Percentiles rank a stretch among this genome's conserved stretches.
These are phyloP conservation scores for Nicotiana benthamiana DNA, from an alignment of 257 asterid species.

Conservation along the genomic window DNA sequence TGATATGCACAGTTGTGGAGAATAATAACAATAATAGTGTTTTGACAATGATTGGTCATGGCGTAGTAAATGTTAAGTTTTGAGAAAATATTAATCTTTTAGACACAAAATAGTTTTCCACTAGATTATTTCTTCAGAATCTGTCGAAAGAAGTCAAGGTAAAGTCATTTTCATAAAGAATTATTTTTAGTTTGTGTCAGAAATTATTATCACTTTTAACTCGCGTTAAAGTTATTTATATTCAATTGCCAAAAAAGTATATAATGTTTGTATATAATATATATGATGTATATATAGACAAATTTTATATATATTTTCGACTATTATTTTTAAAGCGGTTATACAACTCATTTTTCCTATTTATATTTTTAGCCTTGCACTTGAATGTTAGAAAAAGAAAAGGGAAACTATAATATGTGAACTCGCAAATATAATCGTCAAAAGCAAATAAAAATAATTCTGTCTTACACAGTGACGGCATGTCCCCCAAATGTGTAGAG, in stretches of 20 bases:
- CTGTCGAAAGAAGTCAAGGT: constrained; percentile 24
- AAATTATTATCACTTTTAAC: no score
- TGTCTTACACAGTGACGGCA: constrained; percentile 94
- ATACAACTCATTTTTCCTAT: no score
- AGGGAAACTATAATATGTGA: not conserved
- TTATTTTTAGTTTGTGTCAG: no score
- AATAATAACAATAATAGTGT: not conserved
- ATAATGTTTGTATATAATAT: no score
- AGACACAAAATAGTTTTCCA: not conserved
- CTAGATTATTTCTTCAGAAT: constrained; percentile 11
- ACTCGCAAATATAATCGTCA: not conserved
- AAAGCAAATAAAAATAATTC: not conserved
- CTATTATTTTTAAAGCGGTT: no score
- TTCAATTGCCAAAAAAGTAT: no score
- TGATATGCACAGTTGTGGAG: constrained; percentile 8
- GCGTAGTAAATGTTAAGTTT: not conserved
- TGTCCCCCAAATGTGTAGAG: constrained; percentile 97
- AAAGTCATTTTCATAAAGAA: constrained; percentile 25
- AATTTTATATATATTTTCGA: no score
- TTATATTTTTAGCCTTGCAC: not conserved
- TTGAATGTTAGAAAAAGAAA: not conserved
- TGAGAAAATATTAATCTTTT: not conserved
- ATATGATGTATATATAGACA: no score
- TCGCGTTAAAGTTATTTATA: no score
- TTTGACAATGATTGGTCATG: constrained; percentile 23